Evolutionary conservation across 306 rosid genomes (phyloP).

Genomic region (Hylodesmum podocarpum): DNA sequence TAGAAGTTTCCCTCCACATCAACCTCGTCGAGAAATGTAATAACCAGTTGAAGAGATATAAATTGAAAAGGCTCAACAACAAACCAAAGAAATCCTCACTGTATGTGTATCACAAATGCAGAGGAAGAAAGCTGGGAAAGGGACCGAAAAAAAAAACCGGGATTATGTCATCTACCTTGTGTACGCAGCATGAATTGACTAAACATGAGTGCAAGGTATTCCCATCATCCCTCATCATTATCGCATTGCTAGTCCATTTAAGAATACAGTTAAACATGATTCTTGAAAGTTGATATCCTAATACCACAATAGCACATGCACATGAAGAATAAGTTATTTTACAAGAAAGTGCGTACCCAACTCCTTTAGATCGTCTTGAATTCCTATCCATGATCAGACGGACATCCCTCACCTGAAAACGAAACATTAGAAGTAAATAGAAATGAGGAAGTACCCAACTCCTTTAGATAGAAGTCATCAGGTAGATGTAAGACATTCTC

Average conservation of each 20-base stretch:
- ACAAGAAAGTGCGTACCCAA: slow-evolving; percentile 78
- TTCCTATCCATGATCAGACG: slow-evolving; percentile 99
- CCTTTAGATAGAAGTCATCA: not conserved
- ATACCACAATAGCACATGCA: slow-evolving; percentile 60
- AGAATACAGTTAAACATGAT: slow-evolving; percentile 99
- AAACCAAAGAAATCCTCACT: slow-evolving; percentile 54
- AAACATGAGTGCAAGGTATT: slow-evolving; percentile 99
- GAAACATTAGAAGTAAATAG: slow-evolving; percentile 9
- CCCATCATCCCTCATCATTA: slow-evolving; percentile 99
- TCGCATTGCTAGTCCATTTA: slow-evolving; percentile 99
- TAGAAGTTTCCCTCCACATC: slow-evolving; percentile 1
- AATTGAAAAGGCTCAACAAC: slow-evolving; percentile 42
- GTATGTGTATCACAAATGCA: slow-evolving; percentile 40
- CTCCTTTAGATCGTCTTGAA: slow-evolving; percentile 99
- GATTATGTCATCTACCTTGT: slow-evolving; percentile 98
- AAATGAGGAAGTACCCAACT: not conserved
- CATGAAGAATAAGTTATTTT: slow-evolving; percentile 28
- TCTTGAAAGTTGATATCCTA: slow-evolving; percentile 64
- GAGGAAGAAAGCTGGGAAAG: slow-evolving; percentile 61
- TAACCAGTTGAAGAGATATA: slow-evolving; percentile 37
- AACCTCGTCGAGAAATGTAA: slow-evolving; percentile 8
- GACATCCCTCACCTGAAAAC: slow-evolving; percentile 94
- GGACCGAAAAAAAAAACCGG: slow-evolving; percentile 61
- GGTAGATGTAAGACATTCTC: not conserved
- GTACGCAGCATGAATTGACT: slow-evolving; percentile 99